Base-by-base conservation (phyloP, 306 rosid species). In the Rosa multiflora region DNA sequence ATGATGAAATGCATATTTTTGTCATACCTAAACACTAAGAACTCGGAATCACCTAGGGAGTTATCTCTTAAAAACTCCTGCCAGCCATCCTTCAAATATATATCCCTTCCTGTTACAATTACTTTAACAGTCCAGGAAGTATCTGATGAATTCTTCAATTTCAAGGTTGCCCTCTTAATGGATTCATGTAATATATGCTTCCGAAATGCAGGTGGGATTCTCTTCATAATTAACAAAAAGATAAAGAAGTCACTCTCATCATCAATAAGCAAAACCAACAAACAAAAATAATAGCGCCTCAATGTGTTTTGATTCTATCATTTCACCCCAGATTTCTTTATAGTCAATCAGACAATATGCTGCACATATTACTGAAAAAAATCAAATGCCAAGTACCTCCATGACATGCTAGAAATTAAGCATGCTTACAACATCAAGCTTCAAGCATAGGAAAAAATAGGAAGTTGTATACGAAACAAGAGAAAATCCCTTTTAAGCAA, bases 1-100 rank as follows among this genome's bases (percentile, higher is more conserved):
- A 70, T 11, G 39, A 15, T 55, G 76, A 78, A 78, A 43, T 53
- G 17, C 48, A 39, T 39, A 14, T 51, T 58, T 52, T 44, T 63
- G 35, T 66, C 67, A 18, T 80, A 74, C 18, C 40, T 66, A 59
- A 80, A 52, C 23, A 40, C 11, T 49, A 80, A 53, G 26, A 67
- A 43, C 75, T 67, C 79, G 15, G 44, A 26, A 2, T 21, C 39
- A 23, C 47, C 56, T 29, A 80, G 48, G 39, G 46, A 66, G 70
- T 80, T 67, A 35, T 80, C 79, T 52, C 4, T 10, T 5, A 66
- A 46, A 68, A 67, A 80, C 21, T 67, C 39, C 13, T 51, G 20
- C 79, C 79, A 74, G 70, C 79, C 83, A 43, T 74, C 39, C 62
- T 42, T 8, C 17, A 80, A 17, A 67, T 23, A 74, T 10, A 80